Conservation (phyloP, 768 basidiomycete genomes). For the Clavaria fumosa region DNA sequence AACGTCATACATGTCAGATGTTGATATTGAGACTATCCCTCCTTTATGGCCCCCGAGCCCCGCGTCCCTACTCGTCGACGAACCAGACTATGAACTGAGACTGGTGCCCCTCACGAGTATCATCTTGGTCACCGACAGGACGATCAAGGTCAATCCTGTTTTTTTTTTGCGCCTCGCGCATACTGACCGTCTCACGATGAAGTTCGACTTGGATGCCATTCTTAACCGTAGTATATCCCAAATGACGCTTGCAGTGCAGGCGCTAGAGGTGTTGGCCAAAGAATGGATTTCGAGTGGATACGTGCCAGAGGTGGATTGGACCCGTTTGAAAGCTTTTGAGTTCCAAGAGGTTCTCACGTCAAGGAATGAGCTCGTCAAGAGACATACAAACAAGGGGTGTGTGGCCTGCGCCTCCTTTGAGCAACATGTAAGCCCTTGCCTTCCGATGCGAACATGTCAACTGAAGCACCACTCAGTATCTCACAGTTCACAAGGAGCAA, state of each 20-base stretch:
- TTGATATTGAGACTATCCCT: slow-evolving; percentile 38
- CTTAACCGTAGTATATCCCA: slow-evolving; percentile 44
- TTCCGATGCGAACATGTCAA: slow-evolving; percentile 3
- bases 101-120: slow-evolving; percentile 60
- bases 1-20: slow-evolving; percentile 27
- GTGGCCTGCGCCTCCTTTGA: slow-evolving; percentile 50
- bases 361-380: slow-evolving; percentile 34
- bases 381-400: slow-evolving; percentile 33
- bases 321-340: slow-evolving; percentile 65
- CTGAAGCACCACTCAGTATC: slow-evolving; percentile 39
- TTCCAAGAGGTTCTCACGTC: slow-evolving; percentile 72
- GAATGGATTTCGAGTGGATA: slow-evolving; percentile 37
- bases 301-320: slow-evolving; percentile 77
- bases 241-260: slow-evolving; percentile 40
- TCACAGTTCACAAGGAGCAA: slow-evolving; percentile 58
- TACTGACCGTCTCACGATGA: too few relatives aligned
- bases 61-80: slow-evolving; percentile 28
- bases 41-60: slow-evolving; percentile 68
- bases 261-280: slow-evolving; percentile 32
- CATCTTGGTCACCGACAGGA: slow-evolving; percentile 51
- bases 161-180: too few relatives aligned
- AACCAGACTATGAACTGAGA: slow-evolving; percentile 50
- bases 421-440: slow-evolving; percentile 45
- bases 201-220: slow-evolving; percentile 63
- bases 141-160: slow-evolving; percentile 47